Base-by-base conservation (phyloP, 768 basidiomycete species). In the Podaxis sp. region DNA sequence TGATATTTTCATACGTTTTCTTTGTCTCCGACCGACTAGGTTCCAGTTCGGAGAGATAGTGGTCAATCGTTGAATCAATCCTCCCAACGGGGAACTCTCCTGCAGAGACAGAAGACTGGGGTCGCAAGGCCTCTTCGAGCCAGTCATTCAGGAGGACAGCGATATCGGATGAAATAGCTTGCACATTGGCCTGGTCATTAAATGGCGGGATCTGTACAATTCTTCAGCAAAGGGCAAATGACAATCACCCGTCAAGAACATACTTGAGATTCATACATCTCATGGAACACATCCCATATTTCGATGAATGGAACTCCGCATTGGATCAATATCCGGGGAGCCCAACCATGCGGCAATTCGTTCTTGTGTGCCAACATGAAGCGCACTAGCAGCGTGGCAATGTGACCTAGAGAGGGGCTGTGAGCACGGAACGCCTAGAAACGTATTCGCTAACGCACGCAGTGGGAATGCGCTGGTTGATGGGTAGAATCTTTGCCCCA, bases 381-480 rank as follows among this genome's bases (percentile, higher is more conserved):
- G 52, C 84, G 82, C 48, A 96, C 87, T 2, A 98, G 81, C 2
- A 94, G 78, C 2, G 84, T 84, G 2, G 92, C 81, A 64, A 98
- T 78, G 64, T 89, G 84, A 65, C 88, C 96, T 97, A 68, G 4
- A 64, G 46, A 63, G 46, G n/a, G n/a, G 26, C 37, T 59, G 33
- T 55, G 4, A 57, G 28, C 52, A 65, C 22, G 54, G 56, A 36
- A 17, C 20, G 7, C 2, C 33, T 54, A n/a, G n/a, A n/a, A 49
- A 41, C 28, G 3, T 6, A 30, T 56, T 51, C 36, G 30, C 48
- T 75, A 48, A 74, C 92, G 71, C 69, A 95, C 95, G 85, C 30
- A 95, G 77, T 17, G 95, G 95, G 75, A 96, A 95, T 10, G 94
- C 91, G 63, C 87, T 87, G 65, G 95, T 93, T 2, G 95, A 96